Conservation (phyloP, 495 filamentous ascomycete species). For the Penicillium longicatenatum region DNA sequence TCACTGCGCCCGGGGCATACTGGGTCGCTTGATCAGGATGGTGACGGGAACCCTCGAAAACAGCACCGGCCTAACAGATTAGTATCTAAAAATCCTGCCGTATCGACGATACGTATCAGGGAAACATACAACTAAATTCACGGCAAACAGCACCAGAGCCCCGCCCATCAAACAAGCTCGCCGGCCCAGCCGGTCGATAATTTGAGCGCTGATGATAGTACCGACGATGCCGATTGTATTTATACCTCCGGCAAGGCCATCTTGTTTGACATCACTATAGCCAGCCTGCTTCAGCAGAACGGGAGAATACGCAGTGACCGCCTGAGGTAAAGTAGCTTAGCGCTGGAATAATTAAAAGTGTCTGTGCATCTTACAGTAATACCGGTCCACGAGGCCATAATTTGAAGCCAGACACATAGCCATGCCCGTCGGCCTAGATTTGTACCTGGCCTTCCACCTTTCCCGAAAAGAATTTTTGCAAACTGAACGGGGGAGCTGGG, state of each 20-base stretch:
- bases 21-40: slow-evolving; percentile 31
- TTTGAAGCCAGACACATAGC: slow-evolving; percentile 55
- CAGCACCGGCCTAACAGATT: slow-evolving; percentile 33
- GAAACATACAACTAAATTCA: slow-evolving; percentile 36
- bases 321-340: slow-evolving; percentile 20
- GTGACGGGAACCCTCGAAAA: slow-evolving; percentile 42
- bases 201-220: slow-evolving; percentile 56
- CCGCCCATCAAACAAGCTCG: slow-evolving; percentile 47
- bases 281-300: slow-evolving; percentile 44
- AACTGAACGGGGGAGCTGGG: slow-evolving; percentile 43
- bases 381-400: slow-evolving; percentile 55
- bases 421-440: slow-evolving; percentile 48
- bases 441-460: slow-evolving; percentile 27
- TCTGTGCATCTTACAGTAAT: slow-evolving; percentile 41
- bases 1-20: slow-evolving; percentile 49
- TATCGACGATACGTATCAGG: background rate
- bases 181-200: slow-evolving; percentile 53
- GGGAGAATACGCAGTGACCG: slow-evolving; percentile 46
- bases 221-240: slow-evolving; percentile 58
- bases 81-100: background rate
- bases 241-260: slow-evolving; percentile 53
- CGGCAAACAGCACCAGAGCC: slow-evolving; percentile 30
- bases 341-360: background rate
- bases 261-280: slow-evolving; percentile 45
- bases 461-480: slow-evolving; percentile 35